Evolutionary conservation across 2,329 filamentous ascomycete species (phyloP), one percentile per base, ranked within the genome.

Genomic region (Xylaria sp.): DNA sequence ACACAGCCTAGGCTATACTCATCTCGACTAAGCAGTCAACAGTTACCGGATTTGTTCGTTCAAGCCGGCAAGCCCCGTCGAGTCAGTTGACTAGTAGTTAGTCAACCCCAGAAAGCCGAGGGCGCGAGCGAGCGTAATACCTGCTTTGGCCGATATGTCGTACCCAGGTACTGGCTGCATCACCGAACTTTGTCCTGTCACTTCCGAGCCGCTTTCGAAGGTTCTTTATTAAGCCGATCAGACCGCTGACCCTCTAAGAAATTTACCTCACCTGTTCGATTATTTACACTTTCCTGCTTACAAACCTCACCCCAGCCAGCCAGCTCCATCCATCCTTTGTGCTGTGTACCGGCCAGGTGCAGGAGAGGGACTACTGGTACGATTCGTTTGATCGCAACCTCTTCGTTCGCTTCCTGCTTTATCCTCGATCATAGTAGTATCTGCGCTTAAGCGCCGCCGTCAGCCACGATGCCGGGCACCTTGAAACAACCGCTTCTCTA

Each of bases 401-500:
- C 17, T 11, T 59, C n/a, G 28, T 48, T 10, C 11, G 11, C 38
- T 44, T 11, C 17, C 4, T 59, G 9, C 31, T 26, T 13, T 15
- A 1, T 26, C 23, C 23, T 40, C 1, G 15, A 51, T n/a, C 54
- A 20, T 38, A 46, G 23, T n/a, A 5, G 23, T 38, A 44, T 23
- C 40, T 40, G 57, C 48, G 59, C 51, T 42, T 13, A 28, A 38
- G 65, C 51, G 60, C 53, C 15, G 26, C 63, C 33, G 13, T 20
- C 44, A 31, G 48, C 15, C 67, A 75, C 53, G 59, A 81, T 80
- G 79, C 75, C 79, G 65, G 73, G 74, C 62, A 70, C 67, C 31
- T 66, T 81, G 42, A 82, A 79, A 71, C 77, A 79, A 71, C 79
- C 80, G 26, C 71, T 82, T 31, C 72, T 82, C 64, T 76, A 78